These are phyloP conservation scores for Hypholoma fasciculare DNA, from an alignment of 768 basidiomycete genomes.

Conservation along the genomic window DNA sequence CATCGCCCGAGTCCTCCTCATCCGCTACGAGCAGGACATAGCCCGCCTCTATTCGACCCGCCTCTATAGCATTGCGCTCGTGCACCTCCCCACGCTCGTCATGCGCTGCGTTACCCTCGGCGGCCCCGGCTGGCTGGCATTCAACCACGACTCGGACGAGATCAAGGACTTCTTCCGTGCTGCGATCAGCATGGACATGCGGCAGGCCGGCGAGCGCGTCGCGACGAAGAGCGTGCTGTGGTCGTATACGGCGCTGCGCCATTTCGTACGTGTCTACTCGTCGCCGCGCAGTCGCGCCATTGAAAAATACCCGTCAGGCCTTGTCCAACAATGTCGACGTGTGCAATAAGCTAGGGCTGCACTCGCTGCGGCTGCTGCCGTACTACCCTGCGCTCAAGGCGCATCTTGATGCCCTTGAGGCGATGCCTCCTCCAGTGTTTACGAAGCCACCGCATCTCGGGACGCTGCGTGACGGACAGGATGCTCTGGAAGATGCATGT, in stretches of 20 bases:
- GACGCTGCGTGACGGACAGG: constrained; percentile 55
- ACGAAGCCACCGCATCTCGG: constrained; percentile 68
- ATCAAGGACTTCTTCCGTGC: constrained; percentile 75
- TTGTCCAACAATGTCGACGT: constrained; percentile 69
- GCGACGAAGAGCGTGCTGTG: constrained; percentile 80
- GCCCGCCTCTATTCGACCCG: constrained; percentile 73
- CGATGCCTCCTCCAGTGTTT: constrained; percentile 55
- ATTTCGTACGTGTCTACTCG: constrained; percentile 56
- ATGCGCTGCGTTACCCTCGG: constrained; percentile 62
- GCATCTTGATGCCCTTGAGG: constrained; percentile 62
- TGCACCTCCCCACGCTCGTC: constrained; percentile 67
- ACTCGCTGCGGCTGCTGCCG: constrained; percentile 65
- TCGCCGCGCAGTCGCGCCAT: constrained; percentile 10
- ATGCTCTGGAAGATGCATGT: constrained; percentile 66
- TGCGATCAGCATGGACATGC: constrained; percentile 72
- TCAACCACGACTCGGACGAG: constrained; percentile 66
- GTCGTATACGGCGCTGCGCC: constrained; percentile 75
- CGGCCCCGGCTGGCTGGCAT: constrained; percentile 68
- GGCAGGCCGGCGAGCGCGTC: constrained; percentile 75
- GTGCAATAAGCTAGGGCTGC: constrained; percentile 64
- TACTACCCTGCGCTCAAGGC: constrained; percentile 58
- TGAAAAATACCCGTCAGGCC: constrained; percentile 43
- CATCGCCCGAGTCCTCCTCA: constrained; percentile 64
- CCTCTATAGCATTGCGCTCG: constrained; percentile 61
- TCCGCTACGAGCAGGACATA: constrained; percentile 76